These are phyloP conservation scores for Astrocystis sublimbata DNA, from an alignment of 495 filamentous ascomycete genomes.

Conservation along the genomic window DNA sequence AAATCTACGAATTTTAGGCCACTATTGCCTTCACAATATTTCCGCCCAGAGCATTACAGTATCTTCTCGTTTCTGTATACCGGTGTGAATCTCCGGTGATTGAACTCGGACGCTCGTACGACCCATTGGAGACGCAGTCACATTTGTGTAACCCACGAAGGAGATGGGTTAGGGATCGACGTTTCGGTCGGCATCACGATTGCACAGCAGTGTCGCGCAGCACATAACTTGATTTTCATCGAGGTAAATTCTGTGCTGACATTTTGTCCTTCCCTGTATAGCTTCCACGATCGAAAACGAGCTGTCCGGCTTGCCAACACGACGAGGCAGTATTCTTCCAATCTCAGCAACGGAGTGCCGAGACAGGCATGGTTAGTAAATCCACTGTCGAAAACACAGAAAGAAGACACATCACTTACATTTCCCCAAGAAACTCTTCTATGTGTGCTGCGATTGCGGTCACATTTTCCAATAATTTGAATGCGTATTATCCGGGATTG, in stretches of 20 bases:
- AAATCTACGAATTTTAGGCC: conserved; percentile 7
- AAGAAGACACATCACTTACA: conserved; percentile 27
- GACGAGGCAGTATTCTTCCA: conserved; percentile 96
- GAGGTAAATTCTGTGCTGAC: conserved; percentile 50
- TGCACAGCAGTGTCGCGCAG: not conserved
- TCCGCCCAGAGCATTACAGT: not conserved
- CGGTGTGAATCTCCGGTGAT: not conserved
- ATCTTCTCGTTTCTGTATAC: not conserved
- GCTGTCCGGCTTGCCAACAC: conserved; percentile 81
- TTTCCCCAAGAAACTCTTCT: conserved; percentile 82
- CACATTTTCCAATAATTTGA: conserved; percentile 68
- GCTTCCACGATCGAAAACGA: conserved; percentile 82
- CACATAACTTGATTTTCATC: conserved; percentile 12
- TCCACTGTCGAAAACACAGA: not conserved
- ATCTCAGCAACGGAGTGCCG: conserved; percentile 91
- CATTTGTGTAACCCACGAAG: not conserved
- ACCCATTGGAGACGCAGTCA: not conserved
- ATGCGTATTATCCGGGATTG: not conserved
- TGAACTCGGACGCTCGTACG: not conserved
- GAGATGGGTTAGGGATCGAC: conserved; percentile 10
- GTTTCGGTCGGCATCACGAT: conserved; percentile 12
- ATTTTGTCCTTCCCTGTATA: conserved; percentile 46
- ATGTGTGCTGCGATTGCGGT: conserved; percentile 90
- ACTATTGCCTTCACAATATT: not conserved
- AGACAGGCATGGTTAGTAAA: conserved; percentile 91